Conservation (phyloP, 495 filamentous ascomycete species). For the Penicillium daleae region DNA sequence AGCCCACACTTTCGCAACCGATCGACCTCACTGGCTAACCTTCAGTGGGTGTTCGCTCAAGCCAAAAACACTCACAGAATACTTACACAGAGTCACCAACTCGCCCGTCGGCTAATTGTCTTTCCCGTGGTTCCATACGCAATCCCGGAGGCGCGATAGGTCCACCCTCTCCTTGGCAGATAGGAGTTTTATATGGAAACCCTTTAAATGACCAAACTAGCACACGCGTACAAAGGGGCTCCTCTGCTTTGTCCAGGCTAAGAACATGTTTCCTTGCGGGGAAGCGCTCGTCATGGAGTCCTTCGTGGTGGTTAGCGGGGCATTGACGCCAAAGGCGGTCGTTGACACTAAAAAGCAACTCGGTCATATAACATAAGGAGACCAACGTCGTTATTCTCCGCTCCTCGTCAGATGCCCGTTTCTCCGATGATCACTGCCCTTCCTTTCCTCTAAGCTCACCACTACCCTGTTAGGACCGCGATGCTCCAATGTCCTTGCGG, state of each 20-base stretch:
- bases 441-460: background rate
- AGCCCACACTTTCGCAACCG: background rate
- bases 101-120: background rate
- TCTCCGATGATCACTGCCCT: background rate
- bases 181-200: background rate
- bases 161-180: constrained; percentile 19
- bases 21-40: background rate
- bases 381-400: background rate
- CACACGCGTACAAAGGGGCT: background rate
- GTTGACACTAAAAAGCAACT: no score
- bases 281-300: background rate
- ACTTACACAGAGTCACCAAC: background rate
- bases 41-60: constrained; percentile 4
- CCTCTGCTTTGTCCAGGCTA: background rate
- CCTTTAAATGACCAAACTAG: background rate
- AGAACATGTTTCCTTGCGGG: constrained; percentile 8
- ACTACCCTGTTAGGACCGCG: constrained; percentile 14
- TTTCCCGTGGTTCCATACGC: background rate
- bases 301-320: background rate
- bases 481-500: constrained; percentile 41
- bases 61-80: constrained; percentile 7
- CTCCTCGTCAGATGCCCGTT: constrained; percentile 1
- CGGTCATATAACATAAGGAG: constrained; percentile 4
- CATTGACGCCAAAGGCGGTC: no score
- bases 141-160: background rate